Evolutionary conservation across 163 green algal genomes (phyloP), one percentile per base, ranked within the genome.

Genomic region (Chlorella variabilis): DNA sequence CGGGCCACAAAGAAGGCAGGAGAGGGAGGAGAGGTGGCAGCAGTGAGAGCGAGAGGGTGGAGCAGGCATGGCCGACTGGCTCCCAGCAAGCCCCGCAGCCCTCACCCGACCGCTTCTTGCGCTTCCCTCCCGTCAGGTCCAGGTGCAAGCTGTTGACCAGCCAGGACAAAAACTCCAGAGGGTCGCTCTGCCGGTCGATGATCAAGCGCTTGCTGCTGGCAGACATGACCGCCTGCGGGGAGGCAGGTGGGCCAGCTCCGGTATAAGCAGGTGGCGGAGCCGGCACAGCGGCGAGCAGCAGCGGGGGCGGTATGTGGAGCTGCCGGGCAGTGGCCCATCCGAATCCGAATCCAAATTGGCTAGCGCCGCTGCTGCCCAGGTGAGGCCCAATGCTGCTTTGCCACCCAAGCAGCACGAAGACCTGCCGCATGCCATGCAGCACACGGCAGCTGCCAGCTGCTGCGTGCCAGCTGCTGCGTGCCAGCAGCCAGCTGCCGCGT

Each of bases 101-200:
- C 65, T 66, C 63, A 78, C 45, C 91, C 77, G 87, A 96, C 25
- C 84, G 85, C 78, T 90, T 91, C 71, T 94, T 96, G 65, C 91
- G 89, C 90, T 96, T 96, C 65, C 92, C 94, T 9, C 89, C 89
- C 6, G 92, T 97, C 27, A 99, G 92, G 82, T 97, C 95, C 0
- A 85, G 5, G 87, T 99, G 96, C 85, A 99, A 86, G 41, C 83
- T 78, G 87, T 99, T 99, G 79, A 98, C 85, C 73, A 99, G 89
- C 95, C 95, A 98, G 39, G 88, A 86, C 38, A 92, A 86, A 76
- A 98, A 97, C 1, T 96, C 91, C 13, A 96, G 86, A 8, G 94
- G 91, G 71, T 98, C 94, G 41, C 80, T 81, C 87, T 94, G 91
- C 71, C 73, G 41, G 7, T 97, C 93, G n/a, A 97, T 96, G 3